A percentile compares a stretch with the other conserved stretches of the same genome.
Evolutionary conservation across 495 filamentous ascomycete genomes (phyloP).

Genomic region (Ramalina intermedia): DNA sequence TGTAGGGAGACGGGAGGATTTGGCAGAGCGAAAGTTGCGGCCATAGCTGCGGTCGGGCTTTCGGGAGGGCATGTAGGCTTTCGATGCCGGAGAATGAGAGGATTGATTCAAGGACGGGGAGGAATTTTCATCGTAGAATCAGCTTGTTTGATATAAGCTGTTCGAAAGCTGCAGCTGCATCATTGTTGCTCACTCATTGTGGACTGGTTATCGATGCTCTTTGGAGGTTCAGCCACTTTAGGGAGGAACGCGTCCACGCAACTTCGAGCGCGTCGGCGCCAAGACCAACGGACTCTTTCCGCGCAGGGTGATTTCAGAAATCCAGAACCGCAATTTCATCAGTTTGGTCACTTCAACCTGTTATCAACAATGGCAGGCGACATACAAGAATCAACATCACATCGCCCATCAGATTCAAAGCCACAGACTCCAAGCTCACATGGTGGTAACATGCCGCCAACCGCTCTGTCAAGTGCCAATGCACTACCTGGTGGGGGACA

Average conservation of each 20-base stretch:
- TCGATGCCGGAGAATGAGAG: neutral
- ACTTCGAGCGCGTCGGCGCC: neutral
- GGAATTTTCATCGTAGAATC: neutral
- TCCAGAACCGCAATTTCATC: neutral
- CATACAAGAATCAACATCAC: conserved; percentile 22
- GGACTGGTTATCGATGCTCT: too few relatives aligned
- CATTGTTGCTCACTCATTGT: too few relatives aligned
- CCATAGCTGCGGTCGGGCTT: conserved; percentile 39
- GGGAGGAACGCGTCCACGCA: too few relatives aligned
- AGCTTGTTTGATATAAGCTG: too few relatives aligned
- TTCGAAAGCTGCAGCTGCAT: too few relatives aligned
- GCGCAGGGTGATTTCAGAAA: neutral
- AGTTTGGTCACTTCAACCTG: neutral
- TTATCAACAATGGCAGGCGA: conserved; percentile 37
- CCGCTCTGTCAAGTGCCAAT: conserved; percentile 26
- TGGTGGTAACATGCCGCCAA: conserved; percentile 5
- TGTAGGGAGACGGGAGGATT: conserved; percentile 36
- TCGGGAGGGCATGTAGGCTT: conserved; percentile 39
- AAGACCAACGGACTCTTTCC: neutral
- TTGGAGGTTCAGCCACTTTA: too few relatives aligned
- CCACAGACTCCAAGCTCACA: conserved; percentile 22
- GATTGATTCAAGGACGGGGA: neutral
- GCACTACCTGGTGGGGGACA: conserved; percentile 28
- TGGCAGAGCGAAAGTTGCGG: conserved; percentile 32
- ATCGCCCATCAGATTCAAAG: neutral